Conservation (phyloP, 257 asterid species). For the Capsicum rhomboideum region DNA sequence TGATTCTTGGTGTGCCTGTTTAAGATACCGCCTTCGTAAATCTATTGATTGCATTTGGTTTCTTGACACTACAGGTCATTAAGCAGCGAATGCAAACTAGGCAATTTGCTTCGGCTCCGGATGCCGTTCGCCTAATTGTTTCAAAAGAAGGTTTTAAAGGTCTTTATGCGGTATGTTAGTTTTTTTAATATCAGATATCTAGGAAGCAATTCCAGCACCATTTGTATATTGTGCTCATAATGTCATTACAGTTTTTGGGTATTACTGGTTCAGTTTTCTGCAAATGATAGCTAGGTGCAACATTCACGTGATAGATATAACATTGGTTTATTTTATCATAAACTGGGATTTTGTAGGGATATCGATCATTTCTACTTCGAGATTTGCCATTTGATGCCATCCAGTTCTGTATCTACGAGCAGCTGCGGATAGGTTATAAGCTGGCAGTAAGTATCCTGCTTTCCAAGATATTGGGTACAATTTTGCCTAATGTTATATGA, state of each 20-base stretch:
- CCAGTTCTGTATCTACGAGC: slow-evolving; percentile 87
- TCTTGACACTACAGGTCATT: slow-evolving; percentile 63
- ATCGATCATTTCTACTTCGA: slow-evolving; percentile 73
- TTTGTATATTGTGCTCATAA: neutral
- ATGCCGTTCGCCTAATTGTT: slow-evolving; percentile 76
- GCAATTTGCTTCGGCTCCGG: slow-evolving; percentile 88
- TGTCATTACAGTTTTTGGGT: neutral
- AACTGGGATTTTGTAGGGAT: slow-evolving; percentile 43
- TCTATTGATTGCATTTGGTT: neutral
- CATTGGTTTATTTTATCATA: neutral
- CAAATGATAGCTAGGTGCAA: neutral
- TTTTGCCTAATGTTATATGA: neutral
- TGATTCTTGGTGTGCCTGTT: neutral
- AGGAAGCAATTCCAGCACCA: neutral
- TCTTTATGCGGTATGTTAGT: slow-evolving; percentile 71
- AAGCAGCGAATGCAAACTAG: slow-evolving; percentile 96
- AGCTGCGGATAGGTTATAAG: slow-evolving; percentile 87
- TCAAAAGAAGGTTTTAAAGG: slow-evolving; percentile 86
- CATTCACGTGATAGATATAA: neutral
- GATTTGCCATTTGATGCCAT: slow-evolving; percentile 81
- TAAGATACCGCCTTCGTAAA: neutral
- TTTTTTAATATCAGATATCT: neutral
- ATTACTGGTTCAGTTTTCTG: neutral
- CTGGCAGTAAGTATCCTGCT: slow-evolving; percentile 55
- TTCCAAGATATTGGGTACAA: neutral